Conservation (phyloP, 495 filamentous ascomycete genomes). For the Tuber borchii region DNA sequence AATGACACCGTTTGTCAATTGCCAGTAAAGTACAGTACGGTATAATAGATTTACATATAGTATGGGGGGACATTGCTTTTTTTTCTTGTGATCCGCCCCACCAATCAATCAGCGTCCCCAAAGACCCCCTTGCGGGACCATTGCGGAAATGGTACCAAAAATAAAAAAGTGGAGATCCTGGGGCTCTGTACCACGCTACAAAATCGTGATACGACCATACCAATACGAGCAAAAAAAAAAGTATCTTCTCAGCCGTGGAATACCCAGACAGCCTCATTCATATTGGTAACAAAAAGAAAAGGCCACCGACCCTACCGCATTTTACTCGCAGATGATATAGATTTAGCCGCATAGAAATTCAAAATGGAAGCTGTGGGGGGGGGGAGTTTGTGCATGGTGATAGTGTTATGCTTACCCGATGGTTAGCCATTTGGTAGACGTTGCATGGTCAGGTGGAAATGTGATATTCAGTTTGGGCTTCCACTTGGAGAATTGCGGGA, state of each 20-base stretch:
- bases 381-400: not conserved
- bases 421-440: not conserved
- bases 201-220: not conserved
- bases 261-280: not conserved
- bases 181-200: not conserved
- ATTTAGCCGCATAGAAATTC: not conserved
- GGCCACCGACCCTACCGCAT: not conserved
- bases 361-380: not conserved
- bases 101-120: not conserved
- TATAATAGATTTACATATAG: too few relatives aligned
- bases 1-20: not conserved
- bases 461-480: not conserved
- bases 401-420: not conserved
- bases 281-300: not conserved
- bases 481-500: not conserved
- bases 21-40: too few relatives aligned
- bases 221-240: not conserved
- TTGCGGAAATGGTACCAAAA: not conserved
- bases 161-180: not conserved
- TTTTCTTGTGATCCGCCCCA: not conserved
- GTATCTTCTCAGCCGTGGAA: not conserved
- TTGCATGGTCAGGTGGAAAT: not conserved
- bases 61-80: not conserved
- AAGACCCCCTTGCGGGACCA: not conserved
- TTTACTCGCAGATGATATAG: not conserved